Base-by-base conservation (phyloP, 345 rosid species). In the Eucalyptus polyanthemos region DNA sequence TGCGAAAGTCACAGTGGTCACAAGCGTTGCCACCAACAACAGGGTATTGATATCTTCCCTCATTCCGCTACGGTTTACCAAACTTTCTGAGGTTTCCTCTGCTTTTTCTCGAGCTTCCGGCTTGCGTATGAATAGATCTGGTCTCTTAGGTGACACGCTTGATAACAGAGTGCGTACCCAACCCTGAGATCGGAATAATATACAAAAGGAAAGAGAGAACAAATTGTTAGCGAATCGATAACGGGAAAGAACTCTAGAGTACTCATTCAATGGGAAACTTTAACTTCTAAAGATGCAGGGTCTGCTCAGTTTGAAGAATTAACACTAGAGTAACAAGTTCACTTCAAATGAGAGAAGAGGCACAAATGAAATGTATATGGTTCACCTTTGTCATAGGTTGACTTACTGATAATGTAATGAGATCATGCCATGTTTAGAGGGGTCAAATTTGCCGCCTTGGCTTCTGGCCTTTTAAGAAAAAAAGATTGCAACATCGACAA, bases 51-150 rank as follows among this genome's bases (percentile, higher is more conserved):
- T 7, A 8, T 6, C 3, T 8, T 53, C 58, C 9, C 9, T 21
- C 58, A 53, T 4, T 19, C 1, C 0, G 22, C 1, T 1, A 19
- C 0, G 2, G 0, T 53, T 3, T 53, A 7, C 8, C 58, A 21
- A 0, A 53, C 24, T 17, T 14, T 0, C 45, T 42, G 2, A 2
- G 51, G 2, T 14, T 4, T 0, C 4, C 8, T 6, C 0, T 53
- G 58, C 21, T 67, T 67, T n/a, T 1, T 67, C 21, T 31, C 76
- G 76, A 67, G 9, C 76, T 67, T 67, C 40, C 3, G 76, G 76
- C 76, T 31, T 3, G 0, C 0, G 40, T 31, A 67, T 4, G 76
- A 7, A 0, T 31, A 14, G 15, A 37, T 67, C 76, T 31, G 8
- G 16, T 16, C 40, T 67, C 17, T 4, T 9, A 65, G 76, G 3